These are phyloP conservation scores for Phytophthora boehmeriae DNA, from an alignment of 352 stramenopile genomes.

Conservation along the genomic window DNA sequence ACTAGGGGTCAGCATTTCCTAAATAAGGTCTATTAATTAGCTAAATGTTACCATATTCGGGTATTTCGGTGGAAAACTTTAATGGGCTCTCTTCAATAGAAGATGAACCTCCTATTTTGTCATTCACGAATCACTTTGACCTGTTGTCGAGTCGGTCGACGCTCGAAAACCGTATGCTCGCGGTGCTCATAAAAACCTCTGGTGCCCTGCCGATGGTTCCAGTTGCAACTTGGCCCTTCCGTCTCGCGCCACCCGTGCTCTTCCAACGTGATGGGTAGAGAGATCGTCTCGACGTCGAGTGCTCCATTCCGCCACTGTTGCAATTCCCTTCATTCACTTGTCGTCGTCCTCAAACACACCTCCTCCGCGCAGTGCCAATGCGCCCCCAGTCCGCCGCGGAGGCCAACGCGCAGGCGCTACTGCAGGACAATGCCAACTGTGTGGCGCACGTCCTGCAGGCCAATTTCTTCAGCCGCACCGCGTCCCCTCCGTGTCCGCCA, in stretches of 20 bases:
- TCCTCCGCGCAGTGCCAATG: constrained; percentile 10
- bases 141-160: too few species aligned
- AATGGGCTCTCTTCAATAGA: too few species aligned
- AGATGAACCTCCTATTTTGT: too few species aligned
- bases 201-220: too few species aligned
- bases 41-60: too few species aligned
- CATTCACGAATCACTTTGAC: too few species aligned
- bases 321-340: constrained; percentile 20
- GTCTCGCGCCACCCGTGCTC: neutral
- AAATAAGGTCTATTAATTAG: too few species aligned
- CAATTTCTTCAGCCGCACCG: constrained; percentile 41
- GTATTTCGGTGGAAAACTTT: too few species aligned
- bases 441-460: constrained; percentile 39
- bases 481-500: constrained; percentile 37
- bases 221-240: neutral
- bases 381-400: constrained; percentile 34
- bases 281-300: neutral
- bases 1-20: too few species aligned
- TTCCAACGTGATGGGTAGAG: neutral
- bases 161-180: too few species aligned
- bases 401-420: constrained; percentile 25
- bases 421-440: constrained; percentile 43
- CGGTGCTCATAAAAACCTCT: too few species aligned
- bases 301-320: neutral
- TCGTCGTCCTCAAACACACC: neutral